These are phyloP conservation scores for Phaeosphaeriaceae sp. DNA, from an alignment of 2,329 filamentous ascomycete genomes.

Conservation along the genomic window DNA sequence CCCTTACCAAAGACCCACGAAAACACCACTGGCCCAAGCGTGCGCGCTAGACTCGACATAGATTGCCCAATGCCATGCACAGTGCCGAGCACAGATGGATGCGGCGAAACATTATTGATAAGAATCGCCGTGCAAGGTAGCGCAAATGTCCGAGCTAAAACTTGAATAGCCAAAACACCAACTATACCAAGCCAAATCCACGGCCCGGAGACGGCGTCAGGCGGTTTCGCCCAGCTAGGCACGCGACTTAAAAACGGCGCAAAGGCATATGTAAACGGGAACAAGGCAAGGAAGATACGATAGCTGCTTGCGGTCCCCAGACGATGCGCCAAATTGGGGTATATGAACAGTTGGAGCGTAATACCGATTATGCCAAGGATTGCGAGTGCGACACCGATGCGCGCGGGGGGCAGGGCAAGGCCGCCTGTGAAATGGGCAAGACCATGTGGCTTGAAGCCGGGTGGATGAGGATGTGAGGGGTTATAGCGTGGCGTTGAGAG, in stretches of 20 bases:
- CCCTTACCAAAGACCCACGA: constrained; percentile 67
- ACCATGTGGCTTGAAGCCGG: constrained; percentile 43
- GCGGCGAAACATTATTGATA: constrained; percentile 57
- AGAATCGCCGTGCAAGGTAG: constrained; percentile 65
- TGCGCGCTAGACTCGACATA: constrained; percentile 64
- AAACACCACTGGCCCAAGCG: constrained; percentile 66
- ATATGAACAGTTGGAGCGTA: constrained; percentile 54
- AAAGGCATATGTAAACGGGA: constrained; percentile 54
- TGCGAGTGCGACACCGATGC: constrained; percentile 56
- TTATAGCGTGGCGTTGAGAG: constrained; percentile 55
- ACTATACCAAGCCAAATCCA: constrained; percentile 54
- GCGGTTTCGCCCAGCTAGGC: constrained; percentile 48
- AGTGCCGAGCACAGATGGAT: constrained; percentile 61
- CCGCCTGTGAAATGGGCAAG: constrained; percentile 57
- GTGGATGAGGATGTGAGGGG: constrained; percentile 40
- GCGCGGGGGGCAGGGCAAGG: constrained; percentile 54
- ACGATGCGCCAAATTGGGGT: constrained; percentile 50
- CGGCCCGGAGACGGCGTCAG: constrained; percentile 48
- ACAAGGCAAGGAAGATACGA: constrained; percentile 51
- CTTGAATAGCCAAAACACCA: constrained; percentile 52
- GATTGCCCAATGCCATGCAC: constrained; percentile 67
- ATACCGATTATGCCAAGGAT: constrained; percentile 58
- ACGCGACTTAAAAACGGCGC: constrained; percentile 53
- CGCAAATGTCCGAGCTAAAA: constrained; percentile 57
- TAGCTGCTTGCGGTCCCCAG: constrained; percentile 53